A percentile compares a stretch with the other conserved stretches of the same genome.
Evolutionary conservation across 768 basidiomycete genomes (phyloP).

Genomic region (Imleria badia): DNA sequence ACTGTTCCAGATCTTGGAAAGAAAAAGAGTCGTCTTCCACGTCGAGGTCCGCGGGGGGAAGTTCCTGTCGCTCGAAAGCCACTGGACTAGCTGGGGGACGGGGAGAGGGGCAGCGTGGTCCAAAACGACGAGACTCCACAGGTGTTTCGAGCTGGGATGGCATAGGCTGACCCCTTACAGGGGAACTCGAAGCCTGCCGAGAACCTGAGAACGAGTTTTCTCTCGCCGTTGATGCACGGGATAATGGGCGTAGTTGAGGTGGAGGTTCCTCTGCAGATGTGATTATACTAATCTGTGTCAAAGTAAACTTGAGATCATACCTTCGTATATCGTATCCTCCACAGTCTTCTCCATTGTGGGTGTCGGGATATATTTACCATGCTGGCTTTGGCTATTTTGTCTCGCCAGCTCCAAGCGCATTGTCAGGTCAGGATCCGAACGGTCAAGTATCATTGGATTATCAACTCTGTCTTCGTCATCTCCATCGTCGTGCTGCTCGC

Average conservation of each 20-base stretch:
- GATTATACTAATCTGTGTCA: constrained; percentile 3
- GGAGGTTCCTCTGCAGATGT: constrained; percentile 57
- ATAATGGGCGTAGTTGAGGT: constrained; percentile 50
- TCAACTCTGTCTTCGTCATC: constrained; percentile 48
- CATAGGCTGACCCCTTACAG: constrained; percentile 27
- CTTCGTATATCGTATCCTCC: constrained; percentile 79
- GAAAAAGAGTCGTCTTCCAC: constrained; percentile 38
- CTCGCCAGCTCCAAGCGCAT: constrained; percentile 80
- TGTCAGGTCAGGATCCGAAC: constrained; percentile 75
- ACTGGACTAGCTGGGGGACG: constrained; percentile 50
- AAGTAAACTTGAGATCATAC: constrained; percentile 35
- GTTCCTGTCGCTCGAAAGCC: constrained; percentile 22
- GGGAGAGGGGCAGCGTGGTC: constrained; percentile 77
- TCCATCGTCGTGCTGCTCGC: constrained; percentile 37
- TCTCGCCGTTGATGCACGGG: constrained; percentile 46
- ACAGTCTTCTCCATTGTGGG: constrained; percentile 45
- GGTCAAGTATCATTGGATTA: constrained; percentile 46
- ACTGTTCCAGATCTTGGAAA: constrained; percentile 26
- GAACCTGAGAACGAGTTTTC: constrained; percentile 48
- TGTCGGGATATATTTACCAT: constrained; percentile 42
- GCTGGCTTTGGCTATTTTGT: constrained; percentile 79
- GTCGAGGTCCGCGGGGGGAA: constrained; percentile 49
- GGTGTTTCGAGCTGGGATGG: constrained; percentile 47
- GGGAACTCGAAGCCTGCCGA: constrained; percentile 43
- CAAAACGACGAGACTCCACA: constrained; percentile 62